These are phyloP conservation scores for Haplographium delicatum DNA, from an alignment of 495 filamentous ascomycete genomes.

Conservation along the genomic window DNA sequence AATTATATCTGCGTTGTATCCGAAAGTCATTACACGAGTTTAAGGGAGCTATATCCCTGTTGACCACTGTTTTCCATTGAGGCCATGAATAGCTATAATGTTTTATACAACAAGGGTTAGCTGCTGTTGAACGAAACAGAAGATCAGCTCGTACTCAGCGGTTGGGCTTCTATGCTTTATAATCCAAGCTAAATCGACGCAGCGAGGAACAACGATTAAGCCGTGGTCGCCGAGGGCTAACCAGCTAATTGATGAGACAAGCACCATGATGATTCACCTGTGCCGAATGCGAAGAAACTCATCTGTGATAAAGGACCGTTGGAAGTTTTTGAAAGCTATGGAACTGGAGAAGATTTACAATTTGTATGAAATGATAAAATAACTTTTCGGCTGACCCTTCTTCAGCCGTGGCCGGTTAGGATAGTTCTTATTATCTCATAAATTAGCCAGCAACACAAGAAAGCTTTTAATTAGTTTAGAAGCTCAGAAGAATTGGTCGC, in stretches of 20 bases:
- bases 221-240: not conserved
- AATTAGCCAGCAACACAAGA: too few species aligned
- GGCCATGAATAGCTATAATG: not conserved
- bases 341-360: too few species aligned
- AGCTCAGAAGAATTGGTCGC: too few species aligned
- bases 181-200: not conserved
- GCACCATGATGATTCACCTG: not conserved
- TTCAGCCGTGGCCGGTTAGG: too few species aligned
- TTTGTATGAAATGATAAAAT: too few species aligned
- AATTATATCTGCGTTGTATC: conserved; percentile 27
- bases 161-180: not conserved
- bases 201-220: not conserved
- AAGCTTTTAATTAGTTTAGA: too few species aligned
- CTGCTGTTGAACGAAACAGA: not conserved
- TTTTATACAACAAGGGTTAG: not conserved
- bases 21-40: conserved; percentile 27
- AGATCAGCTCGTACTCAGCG: not conserved
- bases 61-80: not conserved
- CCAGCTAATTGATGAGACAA: not conserved
- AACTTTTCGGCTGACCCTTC: too few species aligned
- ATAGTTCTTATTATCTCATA: too few species aligned
- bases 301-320: too few species aligned
- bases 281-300: too few species aligned
- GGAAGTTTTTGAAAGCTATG: too few species aligned
- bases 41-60: conserved; percentile 8